phyloP scores from a whole-genome alignment of 2,329 filamentous ascomycete genomes.

The Xylariaceae sp. region DNA sequence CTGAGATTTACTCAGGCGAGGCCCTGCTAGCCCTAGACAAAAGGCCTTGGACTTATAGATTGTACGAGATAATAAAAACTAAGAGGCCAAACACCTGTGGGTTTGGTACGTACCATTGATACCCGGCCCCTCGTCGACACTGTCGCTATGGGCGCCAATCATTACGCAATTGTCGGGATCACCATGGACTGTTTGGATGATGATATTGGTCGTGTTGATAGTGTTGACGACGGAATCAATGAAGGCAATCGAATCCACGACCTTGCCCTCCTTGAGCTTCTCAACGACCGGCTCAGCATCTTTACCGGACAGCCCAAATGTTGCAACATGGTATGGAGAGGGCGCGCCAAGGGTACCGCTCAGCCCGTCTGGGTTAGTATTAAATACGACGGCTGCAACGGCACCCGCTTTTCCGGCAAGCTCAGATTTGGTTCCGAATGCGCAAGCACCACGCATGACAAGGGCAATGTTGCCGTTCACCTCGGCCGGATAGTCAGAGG shows the following conservation, averaged over 20 bases:
- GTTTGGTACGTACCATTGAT: slow-evolving; percentile 63
- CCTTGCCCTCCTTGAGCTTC: slow-evolving; percentile 58
- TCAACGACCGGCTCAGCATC: slow-evolving; percentile 64
- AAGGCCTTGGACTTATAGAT: too few species aligned
- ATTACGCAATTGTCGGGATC: slow-evolving; percentile 70
- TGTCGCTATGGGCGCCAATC: slow-evolving; percentile 70
- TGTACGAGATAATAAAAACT: not conserved
- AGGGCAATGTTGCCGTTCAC: slow-evolving; percentile 72
- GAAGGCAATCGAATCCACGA: slow-evolving; percentile 62
- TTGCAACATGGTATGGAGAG: slow-evolving; percentile 66
- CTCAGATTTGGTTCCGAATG: slow-evolving; percentile 75
- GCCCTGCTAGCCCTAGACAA: too few species aligned
- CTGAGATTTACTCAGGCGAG: not conserved
- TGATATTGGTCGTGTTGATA: slow-evolving; percentile 64
- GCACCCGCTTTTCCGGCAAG: slow-evolving; percentile 74
- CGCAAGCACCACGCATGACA: slow-evolving; percentile 71
- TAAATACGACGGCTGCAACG: slow-evolving; percentile 75
- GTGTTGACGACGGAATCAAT: slow-evolving; percentile 63
- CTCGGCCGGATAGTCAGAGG: slow-evolving; percentile 66
- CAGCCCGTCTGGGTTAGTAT: slow-evolving; percentile 68
- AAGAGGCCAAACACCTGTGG: not conserved
- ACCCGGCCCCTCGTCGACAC: slow-evolving; percentile 68
- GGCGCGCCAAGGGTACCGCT: slow-evolving; percentile 73
- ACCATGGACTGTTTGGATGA: slow-evolving; percentile 65
- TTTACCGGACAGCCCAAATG: slow-evolving; percentile 68